A percentile compares a stretch with the other conserved stretches of the same genome.
These are phyloP conservation scores for Lipomyces chichibuensis DNA, from an alignment of 805 yeast species.

Conservation along the genomic window DNA sequence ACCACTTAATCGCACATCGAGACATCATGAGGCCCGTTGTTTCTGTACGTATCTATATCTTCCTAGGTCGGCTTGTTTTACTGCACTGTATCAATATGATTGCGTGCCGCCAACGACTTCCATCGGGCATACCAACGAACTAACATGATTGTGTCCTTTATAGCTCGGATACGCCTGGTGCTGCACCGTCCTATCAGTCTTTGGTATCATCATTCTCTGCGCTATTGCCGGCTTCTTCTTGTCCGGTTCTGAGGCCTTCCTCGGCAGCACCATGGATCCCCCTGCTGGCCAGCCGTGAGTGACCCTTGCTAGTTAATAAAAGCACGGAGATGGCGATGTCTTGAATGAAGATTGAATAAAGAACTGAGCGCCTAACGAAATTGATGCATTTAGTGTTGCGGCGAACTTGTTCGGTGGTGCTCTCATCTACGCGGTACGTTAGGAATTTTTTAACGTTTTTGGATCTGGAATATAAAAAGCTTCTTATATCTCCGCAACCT, in stretches of 20 bases:
- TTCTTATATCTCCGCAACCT: background rate
- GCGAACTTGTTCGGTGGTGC: constrained; percentile 89
- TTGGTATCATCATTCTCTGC: constrained; percentile 84
- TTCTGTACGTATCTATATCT: constrained; percentile 23
- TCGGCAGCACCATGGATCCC: constrained; percentile 90
- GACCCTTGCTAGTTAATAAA: background rate
- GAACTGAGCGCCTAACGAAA: background rate
- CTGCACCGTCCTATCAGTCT: constrained; percentile 89
- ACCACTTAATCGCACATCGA: background rate
- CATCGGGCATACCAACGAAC: background rate
- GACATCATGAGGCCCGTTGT: constrained; percentile 35
- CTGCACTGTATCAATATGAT: background rate
- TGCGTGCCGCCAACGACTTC: background rate
- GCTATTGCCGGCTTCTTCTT: constrained; percentile 83
- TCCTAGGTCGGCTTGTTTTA: background rate
- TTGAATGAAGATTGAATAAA: background rate
- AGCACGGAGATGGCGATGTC: background rate
- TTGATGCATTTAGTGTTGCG: constrained; percentile 60
- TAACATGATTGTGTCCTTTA: background rate
- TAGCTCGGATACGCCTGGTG: constrained; percentile 68
- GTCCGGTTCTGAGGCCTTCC: constrained; percentile 82
- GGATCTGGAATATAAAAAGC: background rate
- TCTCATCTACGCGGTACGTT: constrained; percentile 60
- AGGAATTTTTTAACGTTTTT: background rate
- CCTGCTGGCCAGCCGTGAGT: constrained; percentile 81